Evolutionary conservation across 2,329 filamentous ascomycete species (phyloP).

Genomic region (Phialophora verrucosa): DNA sequence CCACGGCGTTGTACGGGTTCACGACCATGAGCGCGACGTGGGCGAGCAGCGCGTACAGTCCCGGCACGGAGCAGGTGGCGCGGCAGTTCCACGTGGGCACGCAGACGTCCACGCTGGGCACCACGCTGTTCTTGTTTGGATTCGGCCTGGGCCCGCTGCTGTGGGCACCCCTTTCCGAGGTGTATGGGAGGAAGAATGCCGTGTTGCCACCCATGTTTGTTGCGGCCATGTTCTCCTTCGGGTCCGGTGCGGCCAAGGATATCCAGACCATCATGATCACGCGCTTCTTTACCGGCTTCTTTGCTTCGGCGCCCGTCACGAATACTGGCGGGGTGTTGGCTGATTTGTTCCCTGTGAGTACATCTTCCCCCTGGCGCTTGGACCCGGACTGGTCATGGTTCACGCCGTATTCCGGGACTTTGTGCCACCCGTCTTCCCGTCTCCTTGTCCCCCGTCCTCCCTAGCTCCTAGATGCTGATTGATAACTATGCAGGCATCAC

Average conservation of each 20-base stretch:
- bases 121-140: constrained; percentile 58
- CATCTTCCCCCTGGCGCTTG: not conserved
- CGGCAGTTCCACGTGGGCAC: constrained; percentile 53
- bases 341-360: constrained; percentile 61
- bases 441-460: too few relatives aligned
- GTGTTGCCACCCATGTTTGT: constrained; percentile 68
- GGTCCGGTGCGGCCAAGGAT: constrained; percentile 67
- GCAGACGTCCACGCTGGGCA: constrained; percentile 56
- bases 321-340: constrained; percentile 72
- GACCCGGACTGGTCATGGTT: not conserved
- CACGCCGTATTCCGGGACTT: too few relatives aligned
- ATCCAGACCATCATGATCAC: constrained; percentile 70
- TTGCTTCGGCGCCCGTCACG: constrained; percentile 64
- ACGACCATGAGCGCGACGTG: constrained; percentile 66
- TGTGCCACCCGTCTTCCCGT: too few relatives aligned
- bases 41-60: constrained; percentile 59
- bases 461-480: not conserved
- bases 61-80: constrained; percentile 60
- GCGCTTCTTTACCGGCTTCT: constrained; percentile 58
- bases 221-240: constrained; percentile 68
- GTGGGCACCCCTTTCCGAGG: constrained; percentile 78
- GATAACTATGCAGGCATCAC: constrained; percentile 50
- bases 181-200: constrained; percentile 68
- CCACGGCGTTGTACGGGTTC: constrained; percentile 69
- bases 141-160: constrained; percentile 67